phyloP scores from a whole-genome alignment of 176 grass and related monocot genomes.

The Avena insularis region DNA sequence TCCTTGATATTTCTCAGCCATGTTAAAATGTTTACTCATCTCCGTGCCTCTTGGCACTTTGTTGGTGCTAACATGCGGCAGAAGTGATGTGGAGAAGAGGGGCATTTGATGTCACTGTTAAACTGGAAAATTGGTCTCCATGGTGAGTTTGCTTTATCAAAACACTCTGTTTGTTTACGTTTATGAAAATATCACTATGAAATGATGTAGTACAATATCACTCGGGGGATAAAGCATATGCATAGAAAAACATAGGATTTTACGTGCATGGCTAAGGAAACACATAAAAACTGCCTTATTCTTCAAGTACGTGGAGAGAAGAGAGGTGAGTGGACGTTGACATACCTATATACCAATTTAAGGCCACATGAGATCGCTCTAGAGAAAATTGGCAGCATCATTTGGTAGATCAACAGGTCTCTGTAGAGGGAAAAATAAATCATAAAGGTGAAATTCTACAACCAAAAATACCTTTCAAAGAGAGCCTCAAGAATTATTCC shows the following conservation, averaged over 20 bases:
- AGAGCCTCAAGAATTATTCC: neutral
- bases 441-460: neutral
- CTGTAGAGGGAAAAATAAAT: neutral
- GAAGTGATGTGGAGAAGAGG: neutral
- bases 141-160: neutral
- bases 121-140: neutral
- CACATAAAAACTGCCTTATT: neutral
- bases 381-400: neutral
- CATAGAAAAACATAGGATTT: neutral
- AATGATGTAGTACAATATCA: neutral
- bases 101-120: neutral
- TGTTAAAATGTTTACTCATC: slow-evolving; percentile 14
- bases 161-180: neutral
- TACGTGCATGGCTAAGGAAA: neutral
- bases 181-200: neutral
- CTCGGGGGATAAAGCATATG: neutral
- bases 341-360: neutral
- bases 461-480: neutral
- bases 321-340: neutral
- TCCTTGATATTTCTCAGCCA: slow-evolving; percentile 7
- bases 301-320: neutral
- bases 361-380: neutral
- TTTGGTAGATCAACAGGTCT: neutral
- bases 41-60: neutral
- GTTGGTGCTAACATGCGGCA: neutral